A percentile compares a stretch with the other conserved stretches of the same genome.
Conservation (phyloP, 2,329 filamentous ascomycete genomes). For the Monosporascus sp. region DNA sequence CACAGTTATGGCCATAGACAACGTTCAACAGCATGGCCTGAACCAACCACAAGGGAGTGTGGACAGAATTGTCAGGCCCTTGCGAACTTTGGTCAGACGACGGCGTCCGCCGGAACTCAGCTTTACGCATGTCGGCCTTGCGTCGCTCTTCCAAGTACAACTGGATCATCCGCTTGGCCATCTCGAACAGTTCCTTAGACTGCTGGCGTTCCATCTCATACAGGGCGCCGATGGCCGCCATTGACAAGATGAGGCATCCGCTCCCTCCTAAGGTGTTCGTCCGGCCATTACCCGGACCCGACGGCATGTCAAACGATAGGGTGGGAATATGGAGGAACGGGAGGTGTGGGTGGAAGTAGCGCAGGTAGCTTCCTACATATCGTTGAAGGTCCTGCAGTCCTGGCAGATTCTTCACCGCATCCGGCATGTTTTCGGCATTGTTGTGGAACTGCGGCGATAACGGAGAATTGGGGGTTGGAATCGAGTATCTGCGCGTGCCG, state of each 20-base stretch:
- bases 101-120: conserved; percentile 50
- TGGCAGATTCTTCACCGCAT: conserved; percentile 59
- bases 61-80: conserved; percentile 55
- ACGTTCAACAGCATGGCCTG: conserved; percentile 97
- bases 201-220: conserved; percentile 80
- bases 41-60: conserved; percentile 89
- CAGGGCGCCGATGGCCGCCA: conserved; percentile 69
- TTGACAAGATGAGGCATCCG: conserved; percentile 80
- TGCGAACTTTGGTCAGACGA: conserved; percentile 43
- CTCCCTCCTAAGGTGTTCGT: conserved; percentile 66
- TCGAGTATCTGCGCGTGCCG: conserved; percentile 60
- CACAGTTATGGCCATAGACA: conserved; percentile 91
- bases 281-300: conserved; percentile 59
- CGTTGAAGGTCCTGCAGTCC: conserved; percentile 82
- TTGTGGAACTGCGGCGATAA: conserved; percentile 48
- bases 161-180: conserved; percentile 93
- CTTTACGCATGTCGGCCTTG: conserved; percentile 72
- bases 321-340: conserved; percentile 94
- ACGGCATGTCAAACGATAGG: conserved; percentile 78
- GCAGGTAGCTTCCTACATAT: conserved; percentile 85
- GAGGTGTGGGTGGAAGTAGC: conserved; percentile 88
- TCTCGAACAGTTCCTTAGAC: conserved; percentile 83
- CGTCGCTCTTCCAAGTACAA: conserved; percentile 87
- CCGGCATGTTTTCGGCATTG: conserved; percentile 43
- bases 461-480: conserved; percentile 50